Evolutionary conservation across 2,329 filamentous ascomycete genomes (phyloP).

Genomic region (Emmonsiellopsis sp.): DNA sequence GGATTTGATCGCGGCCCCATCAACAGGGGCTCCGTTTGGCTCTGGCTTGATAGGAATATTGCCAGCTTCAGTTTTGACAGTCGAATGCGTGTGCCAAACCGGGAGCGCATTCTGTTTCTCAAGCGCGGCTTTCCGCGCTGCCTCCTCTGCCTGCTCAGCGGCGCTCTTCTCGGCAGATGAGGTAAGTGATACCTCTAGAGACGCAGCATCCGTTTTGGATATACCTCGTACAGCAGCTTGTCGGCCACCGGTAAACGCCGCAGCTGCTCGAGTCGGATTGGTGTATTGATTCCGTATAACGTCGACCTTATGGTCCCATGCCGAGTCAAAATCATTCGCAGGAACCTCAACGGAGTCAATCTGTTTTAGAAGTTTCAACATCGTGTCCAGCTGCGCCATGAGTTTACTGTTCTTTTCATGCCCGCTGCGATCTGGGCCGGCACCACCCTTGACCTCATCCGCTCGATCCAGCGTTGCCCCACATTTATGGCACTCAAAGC

Average conservation of each 20-base stretch:
- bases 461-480: slow-evolving; percentile 38
- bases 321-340: slow-evolving; percentile 40
- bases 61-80: slow-evolving; percentile 23
- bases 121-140: slow-evolving; percentile 38
- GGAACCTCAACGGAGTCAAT: slow-evolving; percentile 41
- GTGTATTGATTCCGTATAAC: slow-evolving; percentile 35
- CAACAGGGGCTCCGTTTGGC: slow-evolving; percentile 5
- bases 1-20: slow-evolving; percentile 14
- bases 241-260: slow-evolving; percentile 30
- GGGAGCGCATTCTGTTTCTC: slow-evolving; percentile 45
- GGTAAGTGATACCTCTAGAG: slow-evolving; percentile 42
- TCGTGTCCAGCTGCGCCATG: slow-evolving; percentile 39
- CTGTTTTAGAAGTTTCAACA: slow-evolving; percentile 39
- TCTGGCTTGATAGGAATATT: slow-evolving; percentile 10
- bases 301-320: slow-evolving; percentile 41
- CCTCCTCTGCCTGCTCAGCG: slow-evolving; percentile 40
- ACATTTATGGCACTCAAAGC: slow-evolving; percentile 81
- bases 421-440: slow-evolving; percentile 36
- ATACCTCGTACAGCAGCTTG: slow-evolving; percentile 34
- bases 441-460: slow-evolving; percentile 35
- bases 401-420: slow-evolving; percentile 43
- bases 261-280: slow-evolving; percentile 31
- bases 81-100: slow-evolving; percentile 45
- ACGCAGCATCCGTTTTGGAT: slow-evolving; percentile 34
- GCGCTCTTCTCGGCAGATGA: slow-evolving; percentile 41